Evolutionary conservation across 2,329 filamentous ascomycete species (phyloP), one percentile per base, ranked within the genome.

Genomic region (Calycina herbarum): DNA sequence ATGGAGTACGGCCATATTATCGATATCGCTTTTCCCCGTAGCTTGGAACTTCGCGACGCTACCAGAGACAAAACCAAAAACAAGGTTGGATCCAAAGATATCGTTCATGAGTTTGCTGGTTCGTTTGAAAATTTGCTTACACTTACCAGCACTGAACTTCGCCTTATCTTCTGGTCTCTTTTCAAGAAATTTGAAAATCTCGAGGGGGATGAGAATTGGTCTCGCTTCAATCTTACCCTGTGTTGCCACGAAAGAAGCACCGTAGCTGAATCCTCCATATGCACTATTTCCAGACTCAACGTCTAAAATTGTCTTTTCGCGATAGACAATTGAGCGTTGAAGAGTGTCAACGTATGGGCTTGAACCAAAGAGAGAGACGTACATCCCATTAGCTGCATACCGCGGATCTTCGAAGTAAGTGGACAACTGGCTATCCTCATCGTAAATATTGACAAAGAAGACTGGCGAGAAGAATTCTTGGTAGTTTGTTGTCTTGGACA

Each of bases 371-470:
- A 59, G 35, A 24, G 17, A 59, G 33, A 59, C 31, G n/a, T 59
- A 59, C 57, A 59, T 59, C 31, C 40, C 31, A 29, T 59, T 59
- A 15, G 57, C 57, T 10, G 57, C 13, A 20, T 59, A 59, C 3
- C 29, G 57, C 5, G 57, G 31, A 33, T 59, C 57, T 38, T 24
- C 20, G 13, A 59, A 59, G 35, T 59, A 59, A 15, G 29, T 35
- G 7, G 31, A 17, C 20, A 59, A 38, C 27, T 59, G 15, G 4
- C 20, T 24, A 4, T 59, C 57, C 2, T 20, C 29, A 8, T 59
- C 57, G 15, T 59, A 59, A 33, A 38, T 59, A 24, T 40, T 40
- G 57, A 59, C 31, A 59, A 59, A 59, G 57, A 59, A 59, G 20
- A 59, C n/a, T 2, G 57, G 57, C 4, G 57, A 59, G 33, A 38